phyloP scores from a whole-genome alignment of 2,329 filamentous ascomycete genomes.

The Aquanectria penicillioides region DNA sequence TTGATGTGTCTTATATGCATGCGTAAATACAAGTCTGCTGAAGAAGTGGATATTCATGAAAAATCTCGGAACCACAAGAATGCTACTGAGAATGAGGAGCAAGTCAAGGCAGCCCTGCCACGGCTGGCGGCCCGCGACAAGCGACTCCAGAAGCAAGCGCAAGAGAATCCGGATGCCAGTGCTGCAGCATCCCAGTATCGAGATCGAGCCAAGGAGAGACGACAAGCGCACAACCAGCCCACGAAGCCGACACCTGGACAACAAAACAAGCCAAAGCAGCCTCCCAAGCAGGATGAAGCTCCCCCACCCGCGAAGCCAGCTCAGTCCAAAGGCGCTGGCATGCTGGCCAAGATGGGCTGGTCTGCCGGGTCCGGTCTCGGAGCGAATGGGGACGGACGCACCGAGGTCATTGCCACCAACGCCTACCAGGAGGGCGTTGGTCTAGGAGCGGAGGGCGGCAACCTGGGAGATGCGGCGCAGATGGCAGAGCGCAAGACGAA shows the following conservation, averaged over 20 bases:
- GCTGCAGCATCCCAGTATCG: constrained; percentile 59
- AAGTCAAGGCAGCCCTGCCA: constrained; percentile 60
- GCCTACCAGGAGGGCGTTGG: constrained; percentile 76
- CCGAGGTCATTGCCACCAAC: constrained; percentile 70
- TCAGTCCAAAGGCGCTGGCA: constrained; percentile 71
- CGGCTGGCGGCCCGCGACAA: constrained; percentile 53
- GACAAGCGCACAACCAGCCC: constrained; percentile 70
- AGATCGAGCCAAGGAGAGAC: constrained; percentile 75
- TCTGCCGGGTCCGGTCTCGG: constrained; percentile 72
- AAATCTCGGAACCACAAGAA: constrained; percentile 54
- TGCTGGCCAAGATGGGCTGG: constrained; percentile 81
- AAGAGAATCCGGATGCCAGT: constrained; percentile 35
- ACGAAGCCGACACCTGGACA: constrained; percentile 56
- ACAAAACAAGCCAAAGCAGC: constrained; percentile 49
- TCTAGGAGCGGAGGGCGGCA: constrained; percentile 74
- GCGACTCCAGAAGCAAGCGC: constrained; percentile 45
- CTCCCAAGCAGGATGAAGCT: constrained; percentile 31
- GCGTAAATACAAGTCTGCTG: constrained; percentile 57
- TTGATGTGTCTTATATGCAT: constrained; percentile 58
- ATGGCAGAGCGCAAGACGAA: constrained; percentile 71
- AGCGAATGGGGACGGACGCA: constrained; percentile 69
- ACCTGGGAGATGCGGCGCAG: constrained; percentile 73
- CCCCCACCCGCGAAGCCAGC: constrained; percentile 42
- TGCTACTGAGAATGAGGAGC: constrained; percentile 52
- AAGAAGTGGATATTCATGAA: constrained; percentile 55